A percentile compares a stretch with the other conserved stretches of the same genome.
Evolutionary conservation across 129 eudicot species (phyloP).

Genomic region (Silybum marianum): DNA sequence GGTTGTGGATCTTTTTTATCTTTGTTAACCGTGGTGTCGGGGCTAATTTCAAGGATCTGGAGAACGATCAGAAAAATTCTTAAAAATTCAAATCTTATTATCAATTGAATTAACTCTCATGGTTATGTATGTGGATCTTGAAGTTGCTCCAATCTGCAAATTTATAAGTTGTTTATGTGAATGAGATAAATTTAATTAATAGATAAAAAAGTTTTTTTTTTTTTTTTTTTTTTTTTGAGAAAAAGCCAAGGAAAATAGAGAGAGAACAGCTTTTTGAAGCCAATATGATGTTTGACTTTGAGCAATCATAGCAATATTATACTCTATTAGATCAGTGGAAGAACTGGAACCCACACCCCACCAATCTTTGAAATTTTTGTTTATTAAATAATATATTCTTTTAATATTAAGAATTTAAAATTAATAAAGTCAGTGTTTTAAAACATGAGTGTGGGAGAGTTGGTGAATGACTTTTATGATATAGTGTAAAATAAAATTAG

Average conservation of each 20-base stretch:
- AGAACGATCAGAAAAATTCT: too few relatives aligned
- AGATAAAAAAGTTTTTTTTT: too few relatives aligned
- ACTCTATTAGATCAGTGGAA: neutral
- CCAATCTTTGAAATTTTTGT: conserved; percentile 25
- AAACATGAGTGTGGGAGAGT: too few relatives aligned
- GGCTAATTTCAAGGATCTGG: too few relatives aligned
- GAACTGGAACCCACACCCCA: conserved; percentile 22
- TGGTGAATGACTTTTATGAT: too few relatives aligned
- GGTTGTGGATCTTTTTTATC: too few relatives aligned
- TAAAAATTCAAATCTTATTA: too few relatives aligned
- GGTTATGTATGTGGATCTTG: too few relatives aligned
- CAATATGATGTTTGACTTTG: conserved; percentile 21
- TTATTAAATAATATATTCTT: neutral
- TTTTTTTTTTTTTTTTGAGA: neutral
- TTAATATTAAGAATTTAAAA: neutral
- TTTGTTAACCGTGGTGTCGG: too few relatives aligned
- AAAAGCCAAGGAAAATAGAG: neutral
- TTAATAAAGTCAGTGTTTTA: neutral
- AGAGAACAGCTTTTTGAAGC: conserved; percentile 4
- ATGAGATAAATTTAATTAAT: too few relatives aligned
- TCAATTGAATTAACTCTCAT: too few relatives aligned
- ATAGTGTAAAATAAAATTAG: too few relatives aligned
- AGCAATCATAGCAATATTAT: conserved; percentile 5
- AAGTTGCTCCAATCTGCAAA: neutral
- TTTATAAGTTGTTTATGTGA: neutral